These are phyloP conservation scores for Penicillium sumatraense DNA, from an alignment of 2,329 filamentous ascomycete genomes.

Conservation along the genomic window DNA sequence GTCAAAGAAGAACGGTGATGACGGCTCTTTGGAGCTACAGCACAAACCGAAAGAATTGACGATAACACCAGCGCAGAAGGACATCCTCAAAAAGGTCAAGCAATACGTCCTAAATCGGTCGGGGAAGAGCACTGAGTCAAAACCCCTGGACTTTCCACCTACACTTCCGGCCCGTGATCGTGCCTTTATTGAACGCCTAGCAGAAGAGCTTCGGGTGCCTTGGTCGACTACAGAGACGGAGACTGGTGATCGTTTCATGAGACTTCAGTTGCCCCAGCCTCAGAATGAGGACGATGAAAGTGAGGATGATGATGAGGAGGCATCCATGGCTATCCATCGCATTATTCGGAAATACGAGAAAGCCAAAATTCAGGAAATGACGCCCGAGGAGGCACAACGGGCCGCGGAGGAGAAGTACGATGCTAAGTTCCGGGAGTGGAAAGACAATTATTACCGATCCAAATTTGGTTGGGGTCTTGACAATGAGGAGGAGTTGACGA, in stretches of 20 bases:
- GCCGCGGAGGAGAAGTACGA: conserved; percentile 86
- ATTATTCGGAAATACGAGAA: conserved; percentile 91
- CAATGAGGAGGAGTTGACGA: conserved; percentile 77
- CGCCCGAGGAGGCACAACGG: conserved; percentile 76
- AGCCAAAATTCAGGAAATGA: conserved; percentile 80
- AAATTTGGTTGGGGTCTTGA: conserved; percentile 91
- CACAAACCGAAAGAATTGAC: conserved; percentile 67
- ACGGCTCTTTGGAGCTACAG: conserved; percentile 64
- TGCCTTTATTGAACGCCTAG: conserved; percentile 89
- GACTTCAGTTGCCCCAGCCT: conserved; percentile 61
- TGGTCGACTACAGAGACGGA: conserved; percentile 69
- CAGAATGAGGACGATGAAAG: conserved; percentile 63
- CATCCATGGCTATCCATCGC: conserved; percentile 78
- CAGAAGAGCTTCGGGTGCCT: conserved; percentile 67
- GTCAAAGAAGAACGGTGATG: conserved; percentile 76
- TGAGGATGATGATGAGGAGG: conserved; percentile 80
- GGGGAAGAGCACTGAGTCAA: conserved; percentile 48
- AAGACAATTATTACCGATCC: conserved; percentile 85
- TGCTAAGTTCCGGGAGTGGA: conserved; percentile 88
- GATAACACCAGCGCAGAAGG: conserved; percentile 79
- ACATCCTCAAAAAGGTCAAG: conserved; percentile 80
- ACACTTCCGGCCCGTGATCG: conserved; percentile 81
- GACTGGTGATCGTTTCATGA: conserved; percentile 68
- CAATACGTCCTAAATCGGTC: conserved; percentile 76
- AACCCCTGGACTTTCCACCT: conserved; percentile 72